phyloP scores from a whole-genome alignment of 768 basidiomycete genomes.

The Fomitopsis serialis region DNA sequence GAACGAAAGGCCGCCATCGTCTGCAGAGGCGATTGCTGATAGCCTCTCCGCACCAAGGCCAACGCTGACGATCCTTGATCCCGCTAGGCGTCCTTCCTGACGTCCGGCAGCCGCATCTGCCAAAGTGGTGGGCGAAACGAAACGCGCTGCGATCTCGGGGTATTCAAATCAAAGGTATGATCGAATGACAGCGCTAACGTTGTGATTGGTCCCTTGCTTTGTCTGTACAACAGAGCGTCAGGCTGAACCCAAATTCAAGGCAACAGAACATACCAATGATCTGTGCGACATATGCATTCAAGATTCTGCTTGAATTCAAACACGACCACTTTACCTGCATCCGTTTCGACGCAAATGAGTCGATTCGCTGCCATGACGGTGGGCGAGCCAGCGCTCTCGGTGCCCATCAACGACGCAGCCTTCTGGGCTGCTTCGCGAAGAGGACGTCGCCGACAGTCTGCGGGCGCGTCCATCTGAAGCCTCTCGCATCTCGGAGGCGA shows the following conservation, averaged over 20 bases:
- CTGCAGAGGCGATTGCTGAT: conserved; percentile 87
- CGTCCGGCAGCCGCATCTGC: conserved; percentile 67
- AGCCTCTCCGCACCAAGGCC: conserved; percentile 89
- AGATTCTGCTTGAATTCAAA: conserved; percentile 90
- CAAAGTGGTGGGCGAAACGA: conserved; percentile 64
- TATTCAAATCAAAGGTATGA: conserved; percentile 82
- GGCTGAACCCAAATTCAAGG: conserved; percentile 7
- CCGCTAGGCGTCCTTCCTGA: conserved; percentile 80
- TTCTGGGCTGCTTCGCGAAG: conserved; percentile 53
- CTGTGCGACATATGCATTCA: conserved; percentile 72
- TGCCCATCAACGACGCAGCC: conserved; percentile 55
- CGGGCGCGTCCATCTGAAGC: conserved; percentile 76
- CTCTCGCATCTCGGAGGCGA: conserved; percentile 30
- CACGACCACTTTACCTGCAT: conserved; percentile 69
- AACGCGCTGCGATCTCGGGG: conserved; percentile 63
- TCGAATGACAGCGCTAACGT: conserved; percentile 89
- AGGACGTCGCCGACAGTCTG: conserved; percentile 53
- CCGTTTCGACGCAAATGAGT: conserved; percentile 84
- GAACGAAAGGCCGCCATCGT: conserved; percentile 88
- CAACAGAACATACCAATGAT: conserved; percentile 47
- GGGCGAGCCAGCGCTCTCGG: conserved; percentile 56
- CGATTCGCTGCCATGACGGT: conserved; percentile 84
- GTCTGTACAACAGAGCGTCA: conserved; percentile 32
- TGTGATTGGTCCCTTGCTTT: conserved; percentile 67
- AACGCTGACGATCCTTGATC: conserved; percentile 74